Evolutionary conservation across 202 grass and related monocot species (phyloP), one percentile per base, ranked within the genome.

Genomic region (Elaeis oleifera): DNA sequence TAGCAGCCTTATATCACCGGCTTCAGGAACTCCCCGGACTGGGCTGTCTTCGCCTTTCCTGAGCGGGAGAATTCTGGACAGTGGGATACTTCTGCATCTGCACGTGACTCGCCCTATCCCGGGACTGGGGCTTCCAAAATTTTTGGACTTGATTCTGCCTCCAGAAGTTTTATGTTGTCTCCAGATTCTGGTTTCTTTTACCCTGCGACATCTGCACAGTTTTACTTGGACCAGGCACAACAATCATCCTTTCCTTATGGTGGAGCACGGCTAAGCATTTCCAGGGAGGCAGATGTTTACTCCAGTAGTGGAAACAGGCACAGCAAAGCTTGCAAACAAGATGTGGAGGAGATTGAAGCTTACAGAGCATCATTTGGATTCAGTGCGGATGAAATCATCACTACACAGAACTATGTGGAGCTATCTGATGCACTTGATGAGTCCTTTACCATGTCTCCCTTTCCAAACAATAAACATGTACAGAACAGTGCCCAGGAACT

Each of bases 351-450:
- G 64, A 79, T 84, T 29, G 94, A 97, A 85, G 88, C 94, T 16
- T 97, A 97, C 80, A 89, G 94, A 82, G 94, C 94, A 61, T 97
- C 94, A 6, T 97, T 97, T 63, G 94, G 94, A 17, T 97, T 97
- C 58, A 97, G 94, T 79, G 94, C 94, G 2, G 94, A 97, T 64
- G 94, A 97, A 76, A 86, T 97, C 14, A 73, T 73, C 16, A 83
- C 89, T 61, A 84, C 81, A 52, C 87, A 89, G 56, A 50, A 78
- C 75, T 81, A 92, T 77, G 78, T 71, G 26, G 82, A 76, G 62
- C 73, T 92, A 72, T 72, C 94, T 59, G 85, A 97, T 71, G 76
- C 70, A 3, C 51, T 76, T 55, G 94, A 97, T n/a, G 94, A 89
- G 50, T 90, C 84, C 44, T 97, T 97, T 62, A 92, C 84, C 51